Evolutionary conservation across 2,329 filamentous ascomycete species (phyloP).

Genomic region (Chaetomium sp.): DNA sequence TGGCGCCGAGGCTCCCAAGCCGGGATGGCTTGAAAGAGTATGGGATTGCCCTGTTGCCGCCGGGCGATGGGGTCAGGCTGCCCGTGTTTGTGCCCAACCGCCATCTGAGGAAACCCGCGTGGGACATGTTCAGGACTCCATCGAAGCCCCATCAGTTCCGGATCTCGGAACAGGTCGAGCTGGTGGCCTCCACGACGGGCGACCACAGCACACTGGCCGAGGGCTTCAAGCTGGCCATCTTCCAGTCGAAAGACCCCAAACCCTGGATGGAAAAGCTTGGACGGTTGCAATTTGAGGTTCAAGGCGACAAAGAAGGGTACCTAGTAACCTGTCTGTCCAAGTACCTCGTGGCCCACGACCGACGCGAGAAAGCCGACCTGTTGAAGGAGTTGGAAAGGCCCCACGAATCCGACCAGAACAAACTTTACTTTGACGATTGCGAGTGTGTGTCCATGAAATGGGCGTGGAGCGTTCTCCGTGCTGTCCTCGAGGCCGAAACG

Average conservation of each 20-base stretch:
- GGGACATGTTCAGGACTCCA: constrained; percentile 10
- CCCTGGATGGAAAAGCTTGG: constrained; percentile 9
- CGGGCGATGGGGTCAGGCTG: constrained; percentile 2
- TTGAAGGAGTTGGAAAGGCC: neutral
- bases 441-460: constrained; percentile 7
- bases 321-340: constrained; percentile 16
- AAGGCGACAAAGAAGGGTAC: constrained; percentile 18
- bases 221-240: constrained; percentile 13
- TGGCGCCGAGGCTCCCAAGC: neutral
- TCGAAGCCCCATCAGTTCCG: constrained; percentile 3
- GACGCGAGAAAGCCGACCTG: constrained; percentile 1
- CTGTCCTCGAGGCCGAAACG: no score
- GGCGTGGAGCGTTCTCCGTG: constrained; percentile 4
- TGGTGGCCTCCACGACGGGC: constrained; percentile 9
- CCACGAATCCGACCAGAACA: neutral
- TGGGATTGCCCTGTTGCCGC: neutral
- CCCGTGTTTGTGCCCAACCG: constrained; percentile 16
- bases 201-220: constrained; percentile 14
- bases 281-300: constrained; percentile 11
- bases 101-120: constrained; percentile 10
- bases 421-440: neutral
- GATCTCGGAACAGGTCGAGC: constrained; percentile 9
- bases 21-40: neutral
- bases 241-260: constrained; percentile 12
- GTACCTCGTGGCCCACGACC: constrained; percentile 6